Evolutionary conservation across 2,329 filamentous ascomycete genomes (phyloP).

Genomic region (Cercospora sesami): DNA sequence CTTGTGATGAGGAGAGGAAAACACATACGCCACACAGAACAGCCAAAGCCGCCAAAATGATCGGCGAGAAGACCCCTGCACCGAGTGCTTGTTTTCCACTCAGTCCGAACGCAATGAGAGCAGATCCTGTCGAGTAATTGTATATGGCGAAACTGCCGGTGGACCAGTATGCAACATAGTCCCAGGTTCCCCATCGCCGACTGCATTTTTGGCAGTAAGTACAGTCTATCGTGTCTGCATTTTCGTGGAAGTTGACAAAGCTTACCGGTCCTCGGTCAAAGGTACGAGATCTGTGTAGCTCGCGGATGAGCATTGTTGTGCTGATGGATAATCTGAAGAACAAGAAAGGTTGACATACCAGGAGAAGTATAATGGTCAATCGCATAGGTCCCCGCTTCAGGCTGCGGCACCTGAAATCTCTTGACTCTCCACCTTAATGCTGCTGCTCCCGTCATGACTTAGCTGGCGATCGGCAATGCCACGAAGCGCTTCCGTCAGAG

Average conservation of each 20-base stretch:
- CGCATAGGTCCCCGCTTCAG: conserved; percentile 14
- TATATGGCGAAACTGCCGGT: conserved; percentile 25
- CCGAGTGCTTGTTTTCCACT: conserved; percentile 24
- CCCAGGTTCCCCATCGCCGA: conserved; percentile 12
- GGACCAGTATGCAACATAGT: conserved; percentile 19
- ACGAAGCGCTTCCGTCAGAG: not conserved
- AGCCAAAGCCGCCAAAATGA: conserved; percentile 20
- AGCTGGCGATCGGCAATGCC: not conserved
- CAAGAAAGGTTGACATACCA: not conserved
- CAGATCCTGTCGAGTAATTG: conserved; percentile 25
- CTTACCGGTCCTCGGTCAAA: conserved; percentile 1
- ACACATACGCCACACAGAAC: conserved; percentile 20
- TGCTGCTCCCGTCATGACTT: not conserved
- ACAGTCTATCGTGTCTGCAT: not conserved
- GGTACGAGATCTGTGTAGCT: conserved; percentile 18
- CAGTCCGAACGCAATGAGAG: conserved; percentile 22
- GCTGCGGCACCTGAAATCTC: conserved; percentile 18
- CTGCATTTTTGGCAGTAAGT: not conserved
- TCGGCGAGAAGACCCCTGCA: conserved; percentile 24
- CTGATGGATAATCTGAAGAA: too few species aligned
- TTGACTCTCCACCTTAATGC: conserved; percentile 1
- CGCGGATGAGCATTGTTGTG: not conserved
- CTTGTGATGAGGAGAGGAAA: not conserved
- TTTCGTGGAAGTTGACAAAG: too few species aligned
- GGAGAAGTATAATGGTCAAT: conserved; percentile 23